Evolutionary conservation across 1,284 basidiomycete genomes (phyloP).

Genomic region (Cryptococcus jaspeensis): DNA sequence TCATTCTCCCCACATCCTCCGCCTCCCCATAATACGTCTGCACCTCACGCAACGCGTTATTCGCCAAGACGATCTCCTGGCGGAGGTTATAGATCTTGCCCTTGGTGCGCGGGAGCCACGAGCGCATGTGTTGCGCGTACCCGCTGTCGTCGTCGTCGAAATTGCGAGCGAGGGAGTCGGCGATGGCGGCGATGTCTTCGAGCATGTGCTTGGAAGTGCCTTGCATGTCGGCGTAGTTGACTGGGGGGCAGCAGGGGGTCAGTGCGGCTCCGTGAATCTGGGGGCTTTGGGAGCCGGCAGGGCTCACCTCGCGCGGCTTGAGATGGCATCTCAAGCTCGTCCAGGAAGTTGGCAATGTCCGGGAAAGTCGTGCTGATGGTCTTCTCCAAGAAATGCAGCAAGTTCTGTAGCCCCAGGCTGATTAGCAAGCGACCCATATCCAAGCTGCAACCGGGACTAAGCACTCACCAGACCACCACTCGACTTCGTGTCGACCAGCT

Average conservation of each 20-base stretch:
- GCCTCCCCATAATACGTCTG: constrained; percentile 89
- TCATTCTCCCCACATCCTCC: constrained; percentile 59
- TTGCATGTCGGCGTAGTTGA: constrained; percentile 46
- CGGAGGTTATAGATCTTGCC: constrained; percentile 73
- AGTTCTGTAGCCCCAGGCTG: too few relatives aligned
- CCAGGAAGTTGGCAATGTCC: constrained; percentile 80
- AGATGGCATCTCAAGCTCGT: constrained; percentile 83
- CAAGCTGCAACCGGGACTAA: too few relatives aligned
- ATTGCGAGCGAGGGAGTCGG: constrained; percentile 72
- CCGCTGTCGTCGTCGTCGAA: constrained; percentile 70
- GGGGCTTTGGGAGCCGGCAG: not conserved
- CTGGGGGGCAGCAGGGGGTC: constrained; percentile 13
- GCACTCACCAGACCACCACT: constrained; percentile 83
- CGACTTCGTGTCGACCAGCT: constrained; percentile 98
- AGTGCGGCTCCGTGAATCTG: not conserved
- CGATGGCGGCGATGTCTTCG: constrained; percentile 74
- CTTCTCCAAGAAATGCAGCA: constrained; percentile 91
- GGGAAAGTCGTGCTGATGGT: constrained; percentile 87
- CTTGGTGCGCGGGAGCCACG: constrained; percentile 72
- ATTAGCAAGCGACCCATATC: too few relatives aligned
- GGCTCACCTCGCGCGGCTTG: constrained; percentile 84
- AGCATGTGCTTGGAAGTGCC: constrained; percentile 59
- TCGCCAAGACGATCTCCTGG: constrained; percentile 80
- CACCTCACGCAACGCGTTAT: constrained; percentile 74
- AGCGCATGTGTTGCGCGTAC: constrained; percentile 86